These are phyloP conservation scores for Verticillium nonalfalfae DNA, from an alignment of 2,329 filamentous ascomycete genomes.

Conservation along the genomic window DNA sequence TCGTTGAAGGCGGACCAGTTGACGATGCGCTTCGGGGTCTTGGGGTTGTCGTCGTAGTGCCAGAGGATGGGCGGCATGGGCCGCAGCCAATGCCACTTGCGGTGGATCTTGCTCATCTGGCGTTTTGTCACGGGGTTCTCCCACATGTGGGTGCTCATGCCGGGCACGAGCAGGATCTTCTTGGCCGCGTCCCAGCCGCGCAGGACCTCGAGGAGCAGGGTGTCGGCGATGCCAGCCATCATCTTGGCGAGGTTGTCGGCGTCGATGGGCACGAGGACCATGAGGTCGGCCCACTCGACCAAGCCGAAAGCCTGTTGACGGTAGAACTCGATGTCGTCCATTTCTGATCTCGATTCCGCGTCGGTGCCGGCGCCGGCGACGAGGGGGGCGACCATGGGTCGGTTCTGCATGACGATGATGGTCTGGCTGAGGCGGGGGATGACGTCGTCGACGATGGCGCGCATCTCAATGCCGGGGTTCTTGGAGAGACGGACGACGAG, in stretches of 20 bases:
- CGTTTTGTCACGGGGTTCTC: constrained; percentile 83
- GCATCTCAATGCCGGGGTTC: constrained; percentile 53
- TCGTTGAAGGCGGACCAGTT: constrained; percentile 63
- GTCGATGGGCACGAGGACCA: constrained; percentile 79
- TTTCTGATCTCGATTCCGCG: constrained; percentile 10
- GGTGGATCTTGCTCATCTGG: constrained; percentile 75
- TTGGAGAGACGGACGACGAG: constrained; percentile 63
- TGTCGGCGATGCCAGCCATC: constrained; percentile 78
- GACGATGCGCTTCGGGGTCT: constrained; percentile 42
- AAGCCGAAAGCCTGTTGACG: constrained; percentile 55
- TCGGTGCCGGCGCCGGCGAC: constrained; percentile 19
- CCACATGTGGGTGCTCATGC: constrained; percentile 88
- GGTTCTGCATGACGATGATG: constrained; percentile 53
- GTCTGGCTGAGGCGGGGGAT: constrained; percentile 57
- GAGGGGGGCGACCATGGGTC: constrained; percentile 25
- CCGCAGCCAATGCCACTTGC: constrained; percentile 83
- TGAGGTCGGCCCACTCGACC: constrained; percentile 81
- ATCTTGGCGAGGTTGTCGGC: constrained; percentile 82
- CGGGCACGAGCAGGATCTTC: constrained; percentile 76
- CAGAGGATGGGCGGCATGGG: constrained; percentile 77
- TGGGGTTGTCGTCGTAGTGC: constrained; percentile 58
- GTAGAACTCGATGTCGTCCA: constrained; percentile 45
- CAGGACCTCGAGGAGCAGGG: constrained; percentile 71
- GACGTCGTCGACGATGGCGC: constrained; percentile 60
- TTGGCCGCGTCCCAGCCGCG: constrained; percentile 85